phyloP scores from a whole-genome alignment of 805 yeast species.

The Ogataea polymorpha region DNA sequence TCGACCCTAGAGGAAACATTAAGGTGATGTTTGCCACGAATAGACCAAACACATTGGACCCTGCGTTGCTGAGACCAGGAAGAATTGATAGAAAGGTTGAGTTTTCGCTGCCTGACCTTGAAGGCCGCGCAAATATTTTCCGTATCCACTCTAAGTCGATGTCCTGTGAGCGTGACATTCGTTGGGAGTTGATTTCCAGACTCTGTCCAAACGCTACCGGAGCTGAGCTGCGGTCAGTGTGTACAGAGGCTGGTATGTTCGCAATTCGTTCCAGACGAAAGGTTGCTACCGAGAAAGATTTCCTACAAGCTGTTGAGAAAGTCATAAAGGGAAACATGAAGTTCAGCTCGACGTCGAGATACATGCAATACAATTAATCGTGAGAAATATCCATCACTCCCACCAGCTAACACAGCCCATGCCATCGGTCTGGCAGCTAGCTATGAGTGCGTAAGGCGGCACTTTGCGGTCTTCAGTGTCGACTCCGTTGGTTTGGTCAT shows the following conservation, averaged over 20 bases:
- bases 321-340: conserved; percentile 98
- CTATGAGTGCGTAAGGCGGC: conserved; percentile 83
- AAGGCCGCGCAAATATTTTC: conserved; percentile 97
- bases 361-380: conserved; percentile 90
- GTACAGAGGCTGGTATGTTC: conserved; percentile 99
- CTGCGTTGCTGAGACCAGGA: conserved; percentile 96
- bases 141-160: conserved; percentile 95
- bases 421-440: conserved; percentile 93
- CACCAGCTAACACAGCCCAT: conserved; percentile 98
- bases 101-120: conserved; percentile 92
- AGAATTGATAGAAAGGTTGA: conserved; percentile 99
- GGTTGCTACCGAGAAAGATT: conserved; percentile 97
- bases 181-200: conserved; percentile 98
- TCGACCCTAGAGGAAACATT: conserved; percentile 97
- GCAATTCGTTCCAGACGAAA: conserved; percentile 98
- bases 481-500: conserved; percentile 22
- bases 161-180: conserved; percentile 95
- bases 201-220: conserved; percentile 98
- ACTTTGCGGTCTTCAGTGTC: conserved; percentile 34
- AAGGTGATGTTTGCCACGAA: conserved; percentile 99
- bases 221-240: conserved; percentile 96
- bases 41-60: conserved; percentile 96
- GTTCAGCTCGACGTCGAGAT: conserved; percentile 94
- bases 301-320: conserved; percentile 95
- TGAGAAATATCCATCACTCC: conserved; percentile 43